Base-by-base conservation (phyloP, 2,329 filamentous ascomycete species). In the Helotiales sp. region DNA sequence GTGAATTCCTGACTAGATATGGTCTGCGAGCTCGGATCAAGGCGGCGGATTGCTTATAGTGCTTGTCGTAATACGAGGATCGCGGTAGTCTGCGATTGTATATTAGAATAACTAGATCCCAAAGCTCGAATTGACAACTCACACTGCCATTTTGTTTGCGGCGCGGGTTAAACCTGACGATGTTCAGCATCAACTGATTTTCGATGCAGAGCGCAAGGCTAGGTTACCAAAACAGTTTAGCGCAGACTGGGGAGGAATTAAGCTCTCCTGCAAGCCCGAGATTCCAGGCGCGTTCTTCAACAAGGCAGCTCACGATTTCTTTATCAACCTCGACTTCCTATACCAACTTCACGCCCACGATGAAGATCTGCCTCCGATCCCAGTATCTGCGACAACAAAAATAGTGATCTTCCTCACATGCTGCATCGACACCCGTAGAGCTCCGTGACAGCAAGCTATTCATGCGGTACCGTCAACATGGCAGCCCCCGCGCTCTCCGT, bases 1-100 rank as follows among this genome's bases (percentile, higher is more conserved):
- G 69, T 27, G 88, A 82, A 75, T 99, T 99, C 79, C 90, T 96
- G 75, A 97, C 77, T 38, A 99, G 82, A 74, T 96, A 99, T 50
- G 95, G 95, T 67, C 91, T 87, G 68, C 96, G 87, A 55, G 95
- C 93, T 71, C 95, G 90, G 72, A 97, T 88, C 64, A 99, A 86
- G 55, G 96, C 90, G 49, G 92, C 88, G 60, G 90, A 90, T 75
- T 96, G 92, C 64, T 89, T 87, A 77, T 90, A 90, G 70, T 89
- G 83, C 72, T 87, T 86, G 76, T 96, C 90, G 81, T 98, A 99
- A 82, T 99, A 99, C 64, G 91, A 92, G 30, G 87, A 89, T 70
- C 79, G 77, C 51, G 86, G 87, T 70, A 86, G 76, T 61, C 82
- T 85, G 60, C 44, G 62, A 12, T 17, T 15, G 38, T 8, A n/a